Base-by-base conservation (phyloP, 2,329 filamentous ascomycete species). In the Alternaria sp. region DNA sequence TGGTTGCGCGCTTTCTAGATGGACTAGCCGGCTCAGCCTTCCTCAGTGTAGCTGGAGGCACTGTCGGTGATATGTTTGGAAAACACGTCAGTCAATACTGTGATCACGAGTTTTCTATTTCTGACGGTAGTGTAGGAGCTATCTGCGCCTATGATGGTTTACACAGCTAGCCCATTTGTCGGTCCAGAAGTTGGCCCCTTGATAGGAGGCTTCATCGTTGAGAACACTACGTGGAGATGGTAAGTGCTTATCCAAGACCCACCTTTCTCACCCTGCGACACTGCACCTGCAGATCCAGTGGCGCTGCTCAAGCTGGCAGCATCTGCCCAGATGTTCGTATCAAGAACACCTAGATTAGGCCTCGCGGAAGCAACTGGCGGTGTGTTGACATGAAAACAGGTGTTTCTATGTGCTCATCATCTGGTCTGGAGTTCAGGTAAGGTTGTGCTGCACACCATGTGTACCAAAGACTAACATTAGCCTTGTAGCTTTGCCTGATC, bases 111-210 rank as follows among this genome's bases (percentile, higher is more conserved):
- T 32, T 36, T 28, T 26, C 34, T 36, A 12, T 22, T 32, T 61
- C 63, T 72, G 48, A 69, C 54, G 22, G 20, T 14, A 44, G 18
- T 48, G 18, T 53, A 77, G 75, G 85, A 92, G 65, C 86, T 96
- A 57, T 89, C 90, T 66, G 85, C 86, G 7, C 93, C 93, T 3
- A 96, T 97, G 94, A 89, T 93, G 80, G 81, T 96, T 16, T 96
- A 84, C 60, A 82, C 81, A 6, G 82, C 79, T 6, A 70, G 71
- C 22, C 79, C 79, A 22, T 93, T 69, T 84, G 71, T 86, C 9
- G 78, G 86, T 1, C 86, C 86, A 6, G 84, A 86, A 59, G 54
- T 88, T 9, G 86, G 86, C 0, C 86, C 86, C 8, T 71, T 88
- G 53, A 75, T 91, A 18, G 92, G 92, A 8, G 93, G 92, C 7